A percentile compares a stretch with the other conserved stretches of the same genome.
Conservation (phyloP, 2,329 filamentous ascomycete genomes). For the Paecilomyces sp. region DNA sequence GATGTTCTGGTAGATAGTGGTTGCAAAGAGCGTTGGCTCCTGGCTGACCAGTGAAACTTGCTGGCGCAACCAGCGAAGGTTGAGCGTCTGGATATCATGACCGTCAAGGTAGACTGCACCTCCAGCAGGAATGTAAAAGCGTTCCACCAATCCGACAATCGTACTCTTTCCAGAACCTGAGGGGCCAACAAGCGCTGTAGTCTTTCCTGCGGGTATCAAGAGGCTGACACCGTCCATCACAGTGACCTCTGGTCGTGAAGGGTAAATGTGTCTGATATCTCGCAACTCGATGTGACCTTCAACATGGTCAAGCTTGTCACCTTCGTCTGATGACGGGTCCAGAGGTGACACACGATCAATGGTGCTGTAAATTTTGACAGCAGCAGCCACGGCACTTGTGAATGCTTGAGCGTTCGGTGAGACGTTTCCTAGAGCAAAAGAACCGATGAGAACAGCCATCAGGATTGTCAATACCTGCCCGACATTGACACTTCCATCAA, state of each 20-base stretch:
- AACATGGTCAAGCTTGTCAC: constrained; percentile 65
- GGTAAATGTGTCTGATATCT: constrained; percentile 87
- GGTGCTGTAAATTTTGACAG: constrained; percentile 85
- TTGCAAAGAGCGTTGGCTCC: constrained; percentile 84
- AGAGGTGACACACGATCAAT: constrained; percentile 84
- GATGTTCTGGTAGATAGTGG: constrained; percentile 85
- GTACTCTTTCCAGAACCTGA: constrained; percentile 94
- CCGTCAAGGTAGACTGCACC: constrained; percentile 77
- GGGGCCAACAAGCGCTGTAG: constrained; percentile 85
- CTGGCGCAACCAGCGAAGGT: constrained; percentile 83
- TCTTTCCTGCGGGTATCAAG: constrained; percentile 77
- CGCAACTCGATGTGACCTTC: constrained; percentile 73
- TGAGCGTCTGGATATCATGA: constrained; percentile 70
- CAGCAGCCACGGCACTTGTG: constrained; percentile 72
- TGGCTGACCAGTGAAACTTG: constrained; percentile 91
- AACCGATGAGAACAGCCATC: constrained; percentile 86
- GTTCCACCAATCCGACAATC: constrained; percentile 84
- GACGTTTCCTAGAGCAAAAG: constrained; percentile 83
- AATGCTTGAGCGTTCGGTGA: constrained; percentile 83
- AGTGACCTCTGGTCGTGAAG: constrained; percentile 80
- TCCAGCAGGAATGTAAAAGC: constrained; percentile 85
- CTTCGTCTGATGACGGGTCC: constrained; percentile 64
- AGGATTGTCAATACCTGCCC: constrained; percentile 74
- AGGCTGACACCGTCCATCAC: constrained; percentile 82
- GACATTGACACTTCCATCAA: constrained; percentile 58